These are phyloP conservation scores for Globisporangium echinulatum DNA, from an alignment of 352 stramenopile species.

Conservation along the genomic window DNA sequence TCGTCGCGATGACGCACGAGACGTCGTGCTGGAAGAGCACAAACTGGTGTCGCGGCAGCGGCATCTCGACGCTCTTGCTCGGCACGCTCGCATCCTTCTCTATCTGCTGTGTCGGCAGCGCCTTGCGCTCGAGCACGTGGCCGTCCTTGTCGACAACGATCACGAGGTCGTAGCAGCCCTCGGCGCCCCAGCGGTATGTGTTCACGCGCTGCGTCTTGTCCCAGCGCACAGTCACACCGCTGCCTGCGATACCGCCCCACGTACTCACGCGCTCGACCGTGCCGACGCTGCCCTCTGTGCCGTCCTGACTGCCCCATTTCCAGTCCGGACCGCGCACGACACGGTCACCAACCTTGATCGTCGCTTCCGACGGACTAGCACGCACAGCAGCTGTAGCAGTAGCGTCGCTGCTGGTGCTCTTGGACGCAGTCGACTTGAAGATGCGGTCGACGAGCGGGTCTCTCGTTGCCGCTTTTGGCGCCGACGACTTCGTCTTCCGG, in stretches of 20 bases:
- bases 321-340: constrained; percentile 69
- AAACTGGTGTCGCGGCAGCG: constrained; percentile 47
- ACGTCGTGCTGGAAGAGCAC: constrained; percentile 57
- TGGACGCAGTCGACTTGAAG: neutral
- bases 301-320: constrained; percentile 82
- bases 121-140: constrained; percentile 37
- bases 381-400: constrained; percentile 3
- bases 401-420: neutral
- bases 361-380: constrained; percentile 6
- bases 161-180: constrained; percentile 71
- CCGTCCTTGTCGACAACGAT: constrained; percentile 57
- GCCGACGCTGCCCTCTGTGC: constrained; percentile 45
- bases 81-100: constrained; percentile 12
- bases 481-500: constrained; percentile 20
- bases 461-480: neutral
- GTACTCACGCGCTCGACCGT: constrained; percentile 75
- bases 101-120: constrained; percentile 27
- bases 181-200: constrained; percentile 74
- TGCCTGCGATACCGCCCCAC: constrained; percentile 70
- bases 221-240: constrained; percentile 73
- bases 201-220: constrained; percentile 82
- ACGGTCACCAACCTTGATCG: constrained; percentile 56
- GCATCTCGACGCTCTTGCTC: constrained; percentile 11
- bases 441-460: constrained; percentile 5
- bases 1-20: constrained; percentile 31